Percentiles rank a stretch among this genome's conserved stretches.
phyloP scores from a whole-genome alignment of 164 flowering plant species.

The Saururus chinensis region DNA sequence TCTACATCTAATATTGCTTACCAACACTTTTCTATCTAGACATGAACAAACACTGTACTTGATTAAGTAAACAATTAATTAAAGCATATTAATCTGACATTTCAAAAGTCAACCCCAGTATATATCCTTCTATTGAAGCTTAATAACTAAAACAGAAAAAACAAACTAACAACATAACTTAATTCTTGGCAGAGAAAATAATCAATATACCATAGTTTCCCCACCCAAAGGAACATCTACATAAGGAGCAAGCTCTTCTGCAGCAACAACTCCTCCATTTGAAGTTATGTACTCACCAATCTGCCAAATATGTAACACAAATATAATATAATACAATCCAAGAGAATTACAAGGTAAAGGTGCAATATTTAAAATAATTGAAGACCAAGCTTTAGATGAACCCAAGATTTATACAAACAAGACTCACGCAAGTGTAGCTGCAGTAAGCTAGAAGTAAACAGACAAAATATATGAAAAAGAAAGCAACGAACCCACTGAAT shows the following conservation, averaged over 20 bases:
- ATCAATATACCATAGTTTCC: slow-evolving; percentile 28
- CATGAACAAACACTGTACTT: no score
- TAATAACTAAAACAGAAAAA: neutral
- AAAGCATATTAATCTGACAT: no score
- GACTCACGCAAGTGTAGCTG: neutral
- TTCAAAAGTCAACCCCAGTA: no score
- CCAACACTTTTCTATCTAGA: no score
- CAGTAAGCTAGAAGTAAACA: neutral
- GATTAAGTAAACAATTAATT: no score
- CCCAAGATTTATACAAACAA: neutral
- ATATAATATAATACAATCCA: neutral
- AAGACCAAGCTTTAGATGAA: neutral
- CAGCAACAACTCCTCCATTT: slow-evolving; percentile 89
- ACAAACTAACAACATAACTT: no score
- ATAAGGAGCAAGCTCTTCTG: slow-evolving; percentile 98
- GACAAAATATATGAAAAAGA: neutral
- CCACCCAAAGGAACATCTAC: slow-evolving; percentile 55
- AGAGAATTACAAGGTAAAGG: no score
- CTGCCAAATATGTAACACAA: slow-evolving; percentile 31
- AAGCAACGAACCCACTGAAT: slow-evolving; percentile 33
- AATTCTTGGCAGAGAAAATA: no score
- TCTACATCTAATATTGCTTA: no score
- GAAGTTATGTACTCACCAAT: slow-evolving; percentile 84
- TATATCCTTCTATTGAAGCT: no score
- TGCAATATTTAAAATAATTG: neutral